A percentile compares a stretch with the other conserved stretches of the same genome.
These are phyloP conservation scores for Vaccinium vitisidaea DNA, from an alignment of 148 eudicot genomes.

Conservation along the genomic window DNA sequence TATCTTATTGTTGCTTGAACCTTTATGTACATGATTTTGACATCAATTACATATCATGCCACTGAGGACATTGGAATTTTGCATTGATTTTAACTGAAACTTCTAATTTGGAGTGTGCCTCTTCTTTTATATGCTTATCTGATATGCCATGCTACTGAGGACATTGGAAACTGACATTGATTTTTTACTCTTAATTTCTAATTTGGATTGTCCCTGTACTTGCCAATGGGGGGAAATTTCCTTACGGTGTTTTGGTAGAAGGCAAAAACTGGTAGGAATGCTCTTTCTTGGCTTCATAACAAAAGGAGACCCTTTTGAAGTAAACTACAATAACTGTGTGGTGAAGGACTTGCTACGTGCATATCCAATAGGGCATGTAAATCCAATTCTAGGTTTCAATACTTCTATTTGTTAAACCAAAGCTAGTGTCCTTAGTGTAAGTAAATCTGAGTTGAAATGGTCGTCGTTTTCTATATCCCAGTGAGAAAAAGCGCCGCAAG, in stretches of 20 bases:
- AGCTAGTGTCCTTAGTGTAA: background rate
- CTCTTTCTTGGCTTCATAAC: background rate
- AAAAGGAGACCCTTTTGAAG: background rate
- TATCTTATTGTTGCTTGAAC: background rate
- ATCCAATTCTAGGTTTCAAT: background rate
- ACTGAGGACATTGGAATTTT: background rate
- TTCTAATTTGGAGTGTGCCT: background rate
- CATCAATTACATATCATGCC: background rate
- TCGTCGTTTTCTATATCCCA: constrained; percentile 14
- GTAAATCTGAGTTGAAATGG: background rate
- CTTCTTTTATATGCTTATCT: background rate
- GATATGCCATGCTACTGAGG: background rate
- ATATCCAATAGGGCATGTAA: background rate
- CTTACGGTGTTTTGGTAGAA: background rate
- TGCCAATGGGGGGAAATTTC: background rate
- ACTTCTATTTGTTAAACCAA: background rate
- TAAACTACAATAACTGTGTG: background rate
- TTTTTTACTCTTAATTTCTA: too few species aligned
- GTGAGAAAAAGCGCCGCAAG: constrained; percentile 51
- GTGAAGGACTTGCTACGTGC: background rate
- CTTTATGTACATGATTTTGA: background rate
- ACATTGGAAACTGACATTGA: background rate
- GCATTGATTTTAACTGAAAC: background rate
- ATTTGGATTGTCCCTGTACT: background rate
- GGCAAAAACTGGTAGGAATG: background rate